Percentiles rank a stretch among this genome's conserved stretches.
Conservation (phyloP, 78 protist species). For the Dictyostelium firmibasis region DNA sequence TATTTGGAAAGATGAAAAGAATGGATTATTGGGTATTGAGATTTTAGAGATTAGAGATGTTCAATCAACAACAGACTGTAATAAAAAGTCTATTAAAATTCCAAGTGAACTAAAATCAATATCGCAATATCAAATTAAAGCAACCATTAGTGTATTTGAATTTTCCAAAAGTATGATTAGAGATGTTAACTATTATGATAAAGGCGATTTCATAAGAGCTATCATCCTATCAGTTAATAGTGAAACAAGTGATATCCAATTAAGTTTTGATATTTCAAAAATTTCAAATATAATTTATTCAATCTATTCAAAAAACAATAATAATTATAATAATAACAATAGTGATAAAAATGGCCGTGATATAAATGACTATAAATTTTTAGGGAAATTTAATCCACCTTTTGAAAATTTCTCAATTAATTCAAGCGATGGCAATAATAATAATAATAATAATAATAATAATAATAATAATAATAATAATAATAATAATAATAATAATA, state of each 20-base stretch:
- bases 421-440: neutral
- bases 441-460: neutral
- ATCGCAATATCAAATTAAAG: constrained; percentile 8
- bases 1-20: neutral
- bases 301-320: neutral
- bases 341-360: neutral
- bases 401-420: neutral
- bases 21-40: neutral
- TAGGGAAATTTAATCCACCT: neutral
- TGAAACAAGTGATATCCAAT: neutral
- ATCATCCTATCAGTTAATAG: neutral
- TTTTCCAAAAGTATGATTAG: neutral
- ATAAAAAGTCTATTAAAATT: neutral
- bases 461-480: neutral
- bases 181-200: neutral
- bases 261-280: constrained; percentile 12
- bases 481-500: neutral
- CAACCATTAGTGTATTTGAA: neutral
- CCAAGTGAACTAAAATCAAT: neutral
- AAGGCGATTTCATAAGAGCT: neutral
- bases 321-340: too few relatives aligned
- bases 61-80: neutral
- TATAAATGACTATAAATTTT: neutral
- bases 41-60: neutral
- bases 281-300: neutral